A percentile compares a stretch with the other conserved stretches of the same genome.
These are phyloP conservation scores for slime mould (Dictyostelium discoideum) DNA, from an alignment of 78 protist genomes.

Conservation along the genomic window dicty_2.7 NC_007090.3:3549501-3550000, in stretches of 20 bases:
- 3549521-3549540: slow-evolving; percentile 14
- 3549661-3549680: slow-evolving; percentile 71
- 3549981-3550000: neutral
- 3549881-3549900: slow-evolving; percentile 21
- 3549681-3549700: slow-evolving; percentile 65
- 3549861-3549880: slow-evolving; percentile 39
- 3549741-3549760: slow-evolving; percentile 50
- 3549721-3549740: slow-evolving; percentile 27
- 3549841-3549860: slow-evolving; percentile 77
- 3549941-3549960: neutral
- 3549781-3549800: slow-evolving; percentile 46
- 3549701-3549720: slow-evolving; percentile 72
- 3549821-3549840: slow-evolving; percentile 78
- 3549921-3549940: too few species aligned
- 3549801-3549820: slow-evolving; percentile 60
- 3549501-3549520: slow-evolving; percentile 57
- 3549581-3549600: slow-evolving; percentile 46
- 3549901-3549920: slow-evolving; percentile 33
- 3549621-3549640: slow-evolving; percentile 45
- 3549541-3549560: slow-evolving; percentile 76
- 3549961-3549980: too few species aligned
- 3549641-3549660: slow-evolving; percentile 74
- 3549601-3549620: slow-evolving; percentile 65
- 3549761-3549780: slow-evolving; percentile 45
- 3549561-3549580: slow-evolving; percentile 75